phyloP scores from a whole-genome alignment of 176 grass and related monocot species.

The Poa annua region DNA sequence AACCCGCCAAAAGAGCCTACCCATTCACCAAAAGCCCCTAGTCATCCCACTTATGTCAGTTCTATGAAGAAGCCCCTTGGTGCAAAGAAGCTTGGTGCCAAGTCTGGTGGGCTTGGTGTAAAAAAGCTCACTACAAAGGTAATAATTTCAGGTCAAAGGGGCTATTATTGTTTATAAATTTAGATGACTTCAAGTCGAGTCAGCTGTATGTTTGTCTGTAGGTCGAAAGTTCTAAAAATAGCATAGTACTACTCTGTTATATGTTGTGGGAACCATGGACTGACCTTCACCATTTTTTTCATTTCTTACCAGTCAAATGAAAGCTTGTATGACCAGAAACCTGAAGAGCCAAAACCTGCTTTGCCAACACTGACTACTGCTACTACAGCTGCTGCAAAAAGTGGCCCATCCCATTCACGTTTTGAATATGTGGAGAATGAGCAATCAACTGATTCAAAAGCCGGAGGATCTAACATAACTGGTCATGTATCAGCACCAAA shows the following conservation, averaged over 20 bases:
- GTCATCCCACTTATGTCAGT: conserved; percentile 48
- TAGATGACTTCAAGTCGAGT: neutral
- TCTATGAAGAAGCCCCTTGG: conserved; percentile 79
- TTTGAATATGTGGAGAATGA: conserved; percentile 72
- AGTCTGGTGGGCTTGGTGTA: conserved; percentile 84
- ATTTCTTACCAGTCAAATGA: conserved; percentile 65
- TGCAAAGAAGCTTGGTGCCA: conserved; percentile 67
- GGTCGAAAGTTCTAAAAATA: neutral
- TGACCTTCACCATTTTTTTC: neutral
- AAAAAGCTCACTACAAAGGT: conserved; percentile 83
- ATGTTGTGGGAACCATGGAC: neutral
- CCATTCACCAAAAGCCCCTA: conserved; percentile 57
- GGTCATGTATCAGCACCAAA: conserved; percentile 73
- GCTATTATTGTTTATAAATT: conserved; percentile 7
- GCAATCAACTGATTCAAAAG: conserved; percentile 44
- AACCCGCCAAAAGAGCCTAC: conserved; percentile 54
- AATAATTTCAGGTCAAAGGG: neutral
- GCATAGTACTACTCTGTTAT: neutral
- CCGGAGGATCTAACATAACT: conserved; percentile 49
- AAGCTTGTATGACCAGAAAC: conserved; percentile 88
- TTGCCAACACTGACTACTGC: conserved; percentile 44
- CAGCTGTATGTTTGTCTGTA: neutral
- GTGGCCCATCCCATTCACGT: conserved; percentile 61
- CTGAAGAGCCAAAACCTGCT: conserved; percentile 71
- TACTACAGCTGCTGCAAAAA: conserved; percentile 35